Evolutionary conservation across 1,284 basidiomycete genomes (phyloP).

Genomic region (Austropuccinia psidii): DNA sequence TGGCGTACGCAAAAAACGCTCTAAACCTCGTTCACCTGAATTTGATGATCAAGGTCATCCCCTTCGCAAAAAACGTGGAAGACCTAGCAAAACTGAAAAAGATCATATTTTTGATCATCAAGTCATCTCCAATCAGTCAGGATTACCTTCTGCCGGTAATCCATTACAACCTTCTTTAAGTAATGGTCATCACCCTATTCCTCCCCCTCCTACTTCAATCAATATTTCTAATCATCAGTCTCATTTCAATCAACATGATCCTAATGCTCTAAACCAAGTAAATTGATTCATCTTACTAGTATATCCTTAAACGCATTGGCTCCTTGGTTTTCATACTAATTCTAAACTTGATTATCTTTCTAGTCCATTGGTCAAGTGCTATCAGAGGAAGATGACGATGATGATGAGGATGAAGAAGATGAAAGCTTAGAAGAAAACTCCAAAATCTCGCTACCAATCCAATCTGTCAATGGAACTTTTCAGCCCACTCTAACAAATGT

Average conservation of each 20-base stretch:
- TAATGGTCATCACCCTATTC: not conserved
- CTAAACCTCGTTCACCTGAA: not conserved
- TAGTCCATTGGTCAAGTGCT: not conserved
- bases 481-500: not conserved
- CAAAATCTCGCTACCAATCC: not conserved
- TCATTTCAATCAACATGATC: not conserved
- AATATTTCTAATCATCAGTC: not conserved
- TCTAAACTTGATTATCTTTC: not conserved
- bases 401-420: not conserved
- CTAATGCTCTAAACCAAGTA: not conserved
- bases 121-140: not conserved
- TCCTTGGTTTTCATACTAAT: not conserved
- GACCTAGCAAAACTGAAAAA: constrained; percentile 24
- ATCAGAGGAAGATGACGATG: not conserved
- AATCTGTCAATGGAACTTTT: not conserved
- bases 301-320: not conserved
- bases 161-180: not conserved
- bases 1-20: not conserved
- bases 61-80: constrained; percentile 17
- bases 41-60: constrained; percentile 14
- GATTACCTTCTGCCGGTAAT: not conserved
- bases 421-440: not conserved
- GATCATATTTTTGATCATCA: not conserved
- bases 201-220: too few relatives aligned
- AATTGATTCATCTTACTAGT: too few relatives aligned